A percentile compares a stretch with the other conserved stretches of the same genome.
phyloP scores from a whole-genome alignment of 805 yeast genomes.

The Huiozyma naganishii region DNA sequence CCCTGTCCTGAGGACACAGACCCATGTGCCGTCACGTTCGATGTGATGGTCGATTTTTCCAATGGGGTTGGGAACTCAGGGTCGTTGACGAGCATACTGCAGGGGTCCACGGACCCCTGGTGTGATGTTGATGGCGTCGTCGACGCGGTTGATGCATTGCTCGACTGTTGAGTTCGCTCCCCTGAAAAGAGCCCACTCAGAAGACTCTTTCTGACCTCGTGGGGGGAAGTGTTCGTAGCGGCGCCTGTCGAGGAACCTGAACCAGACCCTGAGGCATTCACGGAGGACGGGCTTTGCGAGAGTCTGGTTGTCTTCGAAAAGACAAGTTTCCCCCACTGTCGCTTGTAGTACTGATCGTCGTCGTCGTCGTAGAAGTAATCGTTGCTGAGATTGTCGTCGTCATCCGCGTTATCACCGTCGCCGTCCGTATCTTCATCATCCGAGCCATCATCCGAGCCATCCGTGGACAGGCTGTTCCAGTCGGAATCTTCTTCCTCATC shows the following conservation, averaged over 20 bases:
- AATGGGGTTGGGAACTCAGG: background rate
- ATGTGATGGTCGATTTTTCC: background rate
- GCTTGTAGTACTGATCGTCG: constrained; percentile 23
- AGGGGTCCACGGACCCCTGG: background rate
- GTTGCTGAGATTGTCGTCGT: constrained; percentile 12
- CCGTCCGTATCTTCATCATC: constrained; percentile 11
- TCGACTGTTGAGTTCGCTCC: constrained; percentile 4
- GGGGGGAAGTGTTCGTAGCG: background rate
- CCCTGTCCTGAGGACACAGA: constrained; percentile 21
- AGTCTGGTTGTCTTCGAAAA: constrained; percentile 11
- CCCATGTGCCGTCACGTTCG: constrained; percentile 18
- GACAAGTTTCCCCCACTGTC: constrained; percentile 25
- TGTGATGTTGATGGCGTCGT: background rate
- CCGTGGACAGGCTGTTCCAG: constrained; percentile 24
- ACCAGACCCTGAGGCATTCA: background rate
- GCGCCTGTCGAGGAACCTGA: background rate
- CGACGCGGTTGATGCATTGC: background rate
- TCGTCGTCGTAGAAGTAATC: constrained; percentile 16
- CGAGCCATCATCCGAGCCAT: constrained; percentile 17
- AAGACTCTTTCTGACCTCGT: constrained; percentile 15
- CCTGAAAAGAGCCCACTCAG: constrained; percentile 23
- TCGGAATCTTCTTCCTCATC: constrained; percentile 24
- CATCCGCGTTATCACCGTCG: constrained; percentile 12
- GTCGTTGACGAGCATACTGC: background rate
- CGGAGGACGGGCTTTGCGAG: background rate